Percentiles rank a stretch among this genome's conserved stretches.
Conservation (phyloP, 2,329 filamentous ascomycete species). For the Trichoderma arundinaceum region DNA sequence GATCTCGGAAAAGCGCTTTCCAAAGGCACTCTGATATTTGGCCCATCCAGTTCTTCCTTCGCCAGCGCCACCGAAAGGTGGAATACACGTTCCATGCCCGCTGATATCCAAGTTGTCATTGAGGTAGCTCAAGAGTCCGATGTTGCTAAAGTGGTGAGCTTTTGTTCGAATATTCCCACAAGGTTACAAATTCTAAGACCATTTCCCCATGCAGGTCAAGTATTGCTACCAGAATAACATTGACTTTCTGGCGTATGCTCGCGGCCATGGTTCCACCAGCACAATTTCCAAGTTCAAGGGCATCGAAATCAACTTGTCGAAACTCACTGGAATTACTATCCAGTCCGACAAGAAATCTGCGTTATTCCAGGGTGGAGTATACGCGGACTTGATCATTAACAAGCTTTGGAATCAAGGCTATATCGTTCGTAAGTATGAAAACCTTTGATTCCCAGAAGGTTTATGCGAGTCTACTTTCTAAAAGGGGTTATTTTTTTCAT, state of each 20-base stretch:
- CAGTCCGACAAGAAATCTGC: background rate
- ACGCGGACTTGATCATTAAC: background rate
- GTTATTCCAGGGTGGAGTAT: constrained; percentile 4
- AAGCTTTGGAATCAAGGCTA: background rate
- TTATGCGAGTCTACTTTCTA: background rate
- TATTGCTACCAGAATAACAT: constrained; percentile 11
- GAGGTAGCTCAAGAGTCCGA: constrained; percentile 8
- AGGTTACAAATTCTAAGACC: background rate
- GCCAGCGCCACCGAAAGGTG: constrained; percentile 7
- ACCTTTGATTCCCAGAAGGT: fast-evolving
- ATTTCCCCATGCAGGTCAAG: background rate
- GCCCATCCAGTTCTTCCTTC: constrained; percentile 2
- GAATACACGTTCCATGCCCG: constrained; percentile 1
- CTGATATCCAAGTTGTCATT: constrained; percentile 12
- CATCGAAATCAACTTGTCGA: constrained; percentile 3
- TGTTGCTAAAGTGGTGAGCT: constrained; percentile 2
- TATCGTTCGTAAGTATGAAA: background rate
- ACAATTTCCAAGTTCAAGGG: constrained; percentile 14
- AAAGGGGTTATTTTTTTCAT: too few relatives aligned
- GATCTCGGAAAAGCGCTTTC: constrained; percentile 3
- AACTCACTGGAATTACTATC: background rate
- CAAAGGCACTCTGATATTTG: background rate
- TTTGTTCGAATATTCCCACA: too few relatives aligned
- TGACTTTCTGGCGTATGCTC: background rate
- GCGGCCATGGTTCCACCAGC: background rate